Percentiles rank a stretch among this genome's conserved stretches.
Evolutionary conservation across 331 rosid genomes (phyloP).

Genomic region (Prunus yedoensis): DNA sequence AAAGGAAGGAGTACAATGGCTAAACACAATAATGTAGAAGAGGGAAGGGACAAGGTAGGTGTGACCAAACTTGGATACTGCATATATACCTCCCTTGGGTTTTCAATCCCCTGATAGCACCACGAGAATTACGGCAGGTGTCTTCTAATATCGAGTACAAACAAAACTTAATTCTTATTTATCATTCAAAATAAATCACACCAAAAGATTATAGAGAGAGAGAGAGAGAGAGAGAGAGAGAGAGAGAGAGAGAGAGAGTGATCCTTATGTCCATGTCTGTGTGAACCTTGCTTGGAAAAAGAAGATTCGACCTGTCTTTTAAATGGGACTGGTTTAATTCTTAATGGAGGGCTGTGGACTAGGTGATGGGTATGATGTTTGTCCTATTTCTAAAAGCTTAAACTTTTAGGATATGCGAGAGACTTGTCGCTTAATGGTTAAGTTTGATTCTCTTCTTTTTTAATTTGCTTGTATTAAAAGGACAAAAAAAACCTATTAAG

Average conservation of each 20-base stretch:
- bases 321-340: not conserved
- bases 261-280: conserved; percentile 6
- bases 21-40: not conserved
- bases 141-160: not conserved
- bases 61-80: not conserved
- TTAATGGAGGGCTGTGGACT: not conserved
- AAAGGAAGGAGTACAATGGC: not conserved
- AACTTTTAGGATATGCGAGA: no score
- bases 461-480: no score
- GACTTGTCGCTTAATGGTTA: no score
- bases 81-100: conserved; percentile 37
- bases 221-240: no score
- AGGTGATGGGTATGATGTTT: no score
- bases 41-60: not conserved
- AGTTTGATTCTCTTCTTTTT: no score
- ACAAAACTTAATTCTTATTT: not conserved
- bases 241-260: no score
- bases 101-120: conserved; percentile 26
- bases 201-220: not conserved
- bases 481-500: no score
- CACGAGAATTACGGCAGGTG: not conserved
- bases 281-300: not conserved
- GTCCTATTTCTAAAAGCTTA: no score
- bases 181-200: not conserved
- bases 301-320: conserved; percentile 17